Percentiles rank a stretch among this genome's conserved stretches.
Conservation (phyloP, 106 monocot species). For the Alisma plantagoaquatica region DNA sequence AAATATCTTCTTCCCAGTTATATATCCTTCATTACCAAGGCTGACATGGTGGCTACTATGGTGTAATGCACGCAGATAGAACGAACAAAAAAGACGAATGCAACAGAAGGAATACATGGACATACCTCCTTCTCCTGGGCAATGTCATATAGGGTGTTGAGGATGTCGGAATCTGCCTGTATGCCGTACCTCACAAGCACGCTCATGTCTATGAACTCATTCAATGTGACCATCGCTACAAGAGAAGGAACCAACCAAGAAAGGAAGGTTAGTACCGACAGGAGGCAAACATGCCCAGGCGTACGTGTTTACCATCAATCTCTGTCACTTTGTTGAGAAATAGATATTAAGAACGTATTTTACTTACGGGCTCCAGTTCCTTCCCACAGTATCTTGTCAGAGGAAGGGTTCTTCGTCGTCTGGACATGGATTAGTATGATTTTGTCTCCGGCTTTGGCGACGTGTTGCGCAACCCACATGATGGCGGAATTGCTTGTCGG, state of each 20-base stretch:
- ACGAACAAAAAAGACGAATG: too few relatives aligned
- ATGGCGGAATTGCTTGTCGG: conserved; percentile 16
- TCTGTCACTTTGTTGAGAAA: neutral
- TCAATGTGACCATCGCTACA: conserved; percentile 20
- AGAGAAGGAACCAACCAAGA: neutral
- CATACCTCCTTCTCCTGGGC: conserved; percentile 8
- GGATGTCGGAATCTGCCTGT: conserved; percentile 8
- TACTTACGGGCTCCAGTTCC: conserved; percentile 19
- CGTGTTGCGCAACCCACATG: conserved; percentile 15
- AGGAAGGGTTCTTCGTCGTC: conserved; percentile 3
- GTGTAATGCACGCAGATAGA: too few relatives aligned
- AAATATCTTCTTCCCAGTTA: too few relatives aligned
- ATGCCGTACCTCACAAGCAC: conserved; percentile 16
- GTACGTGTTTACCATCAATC: too few relatives aligned
- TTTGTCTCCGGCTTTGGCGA: conserved; percentile 9
- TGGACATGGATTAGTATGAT: conserved; percentile 19
- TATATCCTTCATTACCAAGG: too few relatives aligned
- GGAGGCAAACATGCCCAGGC: neutral
- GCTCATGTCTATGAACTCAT: conserved; percentile 13
- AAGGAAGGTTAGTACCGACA: neutral
- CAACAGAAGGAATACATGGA: too few relatives aligned
- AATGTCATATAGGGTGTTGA: conserved; percentile 17
- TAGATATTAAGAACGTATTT: too few relatives aligned
- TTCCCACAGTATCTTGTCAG: conserved; percentile 16
- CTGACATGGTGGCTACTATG: too few relatives aligned